phyloP scores from a whole-genome alignment of 2,329 filamentous ascomycete genomes.

The Neobulgaria alba region DNA sequence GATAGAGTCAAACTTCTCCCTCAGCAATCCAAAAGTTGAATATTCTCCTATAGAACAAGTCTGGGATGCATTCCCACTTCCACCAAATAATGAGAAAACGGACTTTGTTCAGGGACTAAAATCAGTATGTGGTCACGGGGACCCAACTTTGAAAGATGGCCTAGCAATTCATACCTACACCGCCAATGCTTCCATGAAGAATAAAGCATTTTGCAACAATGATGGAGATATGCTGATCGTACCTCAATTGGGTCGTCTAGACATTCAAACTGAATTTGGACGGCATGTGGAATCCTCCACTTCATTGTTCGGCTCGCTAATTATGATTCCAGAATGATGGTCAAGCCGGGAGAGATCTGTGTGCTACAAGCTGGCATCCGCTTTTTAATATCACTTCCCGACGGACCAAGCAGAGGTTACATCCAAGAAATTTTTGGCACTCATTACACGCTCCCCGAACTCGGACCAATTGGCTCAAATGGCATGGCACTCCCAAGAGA shows the following conservation, averaged over 20 bases:
- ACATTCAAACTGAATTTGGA: constrained; percentile 52
- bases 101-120: constrained; percentile 41
- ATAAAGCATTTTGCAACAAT: constrained; percentile 40
- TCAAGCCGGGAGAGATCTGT: constrained; percentile 56
- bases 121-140: constrained; percentile 40
- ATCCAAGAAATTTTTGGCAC: constrained; percentile 57
- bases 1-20: constrained; percentile 38
- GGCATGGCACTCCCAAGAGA: constrained; percentile 55
- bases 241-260: constrained; percentile 44
- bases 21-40: constrained; percentile 38
- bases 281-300: too few species aligned
- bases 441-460: constrained; percentile 53
- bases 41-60: constrained; percentile 37
- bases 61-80: constrained; percentile 37
- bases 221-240: constrained; percentile 60
- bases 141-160: constrained; percentile 41
- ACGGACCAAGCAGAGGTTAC: constrained; percentile 48
- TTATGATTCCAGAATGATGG: too few species aligned
- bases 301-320: too few species aligned
- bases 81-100: constrained; percentile 35
- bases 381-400: constrained; percentile 49
- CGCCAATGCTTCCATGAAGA: constrained; percentile 38
- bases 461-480: constrained; percentile 57
- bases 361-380: constrained; percentile 56
- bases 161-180: constrained; percentile 41